Evolutionary conservation across 192 early-diverging fungal genomes (phyloP).

Genomic region (Umbelopsis isabellina): DNA sequence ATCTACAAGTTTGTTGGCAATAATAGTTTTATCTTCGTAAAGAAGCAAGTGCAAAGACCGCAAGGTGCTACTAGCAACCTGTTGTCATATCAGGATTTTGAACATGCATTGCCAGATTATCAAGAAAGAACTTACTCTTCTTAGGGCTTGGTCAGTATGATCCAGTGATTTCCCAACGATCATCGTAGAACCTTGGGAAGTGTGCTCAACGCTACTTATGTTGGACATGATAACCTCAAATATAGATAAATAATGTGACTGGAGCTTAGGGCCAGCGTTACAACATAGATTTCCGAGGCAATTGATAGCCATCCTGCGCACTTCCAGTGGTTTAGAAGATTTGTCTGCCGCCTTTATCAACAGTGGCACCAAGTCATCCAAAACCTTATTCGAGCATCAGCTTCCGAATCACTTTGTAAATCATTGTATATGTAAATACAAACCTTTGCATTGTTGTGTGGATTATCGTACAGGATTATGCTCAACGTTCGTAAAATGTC

Average conservation of each 20-base stretch:
- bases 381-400: not conserved
- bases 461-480: slow-evolving; percentile 53
- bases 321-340: slow-evolving; percentile 37
- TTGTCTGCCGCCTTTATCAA: slow-evolving; percentile 30
- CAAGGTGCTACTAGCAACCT: slow-evolving; percentile 58
- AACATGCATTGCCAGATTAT: not conserved
- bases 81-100: not conserved
- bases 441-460: slow-evolving; percentile 43
- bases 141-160: slow-evolving; percentile 32
- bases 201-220: slow-evolving; percentile 36
- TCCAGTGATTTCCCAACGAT: slow-evolving; percentile 22
- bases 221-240: slow-evolving; percentile 54
- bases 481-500: slow-evolving; percentile 59
- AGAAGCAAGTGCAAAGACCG: slow-evolving; percentile 59
- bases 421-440: not conserved
- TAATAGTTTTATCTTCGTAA: slow-evolving; percentile 48
- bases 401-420: not conserved
- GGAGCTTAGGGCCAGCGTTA: slow-evolving; percentile 58
- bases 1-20: slow-evolving; percentile 43
- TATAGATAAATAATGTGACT: slow-evolving; percentile 48
- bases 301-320: slow-evolving; percentile 66
- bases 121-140: slow-evolving; percentile 28
- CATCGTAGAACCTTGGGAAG: slow-evolving; percentile 23
- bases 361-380: slow-evolving; percentile 3
- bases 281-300: slow-evolving; percentile 68